These are phyloP conservation scores for Lodderomyces beijingensis DNA, from an alignment of 1,139 yeast species.

Conservation along the genomic window DNA sequence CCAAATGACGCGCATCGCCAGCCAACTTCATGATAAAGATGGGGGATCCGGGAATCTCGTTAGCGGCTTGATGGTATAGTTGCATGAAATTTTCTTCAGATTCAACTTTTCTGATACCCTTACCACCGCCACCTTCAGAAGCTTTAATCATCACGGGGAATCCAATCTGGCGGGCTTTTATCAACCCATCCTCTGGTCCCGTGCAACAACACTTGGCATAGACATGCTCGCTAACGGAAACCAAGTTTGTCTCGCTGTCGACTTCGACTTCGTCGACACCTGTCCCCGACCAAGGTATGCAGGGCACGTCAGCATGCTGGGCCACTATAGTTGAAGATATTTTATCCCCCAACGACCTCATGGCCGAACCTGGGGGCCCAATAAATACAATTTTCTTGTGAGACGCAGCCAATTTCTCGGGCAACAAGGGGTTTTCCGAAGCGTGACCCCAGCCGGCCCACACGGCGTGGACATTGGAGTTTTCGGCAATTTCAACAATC, in stretches of 20 bases:
- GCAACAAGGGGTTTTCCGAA: conserved; percentile 91
- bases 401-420: conserved; percentile 88
- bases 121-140: conserved; percentile 99
- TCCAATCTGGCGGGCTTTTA: conserved; percentile 79
- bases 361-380: conserved; percentile 98
- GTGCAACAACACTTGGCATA: conserved; percentile 86
- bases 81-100: conserved; percentile 65
- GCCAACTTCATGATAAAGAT: conserved; percentile 93
- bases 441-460: conserved; percentile 99
- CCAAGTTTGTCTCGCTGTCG: conserved; percentile 68
- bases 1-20: conserved; percentile 92
- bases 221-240: conserved; percentile 78
- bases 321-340: conserved; percentile 97
- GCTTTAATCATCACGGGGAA: conserved; percentile 97
- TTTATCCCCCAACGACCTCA: conserved; percentile 98
- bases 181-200: conserved; percentile 83
- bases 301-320: conserved; percentile 95
- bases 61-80: conserved; percentile 82
- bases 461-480: conserved; percentile 94
- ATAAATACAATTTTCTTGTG: conserved; percentile 85
- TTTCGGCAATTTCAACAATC: conserved; percentile 94
- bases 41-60: conserved; percentile 95
- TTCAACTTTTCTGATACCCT: conserved; percentile 93
- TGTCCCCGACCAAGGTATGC: conserved; percentile 99
- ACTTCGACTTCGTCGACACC: conserved; percentile 81